A percentile compares a stretch with the other conserved stretches of the same genome.
Evolutionary conservation across 495 filamentous ascomycete species (phyloP).

Genomic region (Penicillium canariense): DNA sequence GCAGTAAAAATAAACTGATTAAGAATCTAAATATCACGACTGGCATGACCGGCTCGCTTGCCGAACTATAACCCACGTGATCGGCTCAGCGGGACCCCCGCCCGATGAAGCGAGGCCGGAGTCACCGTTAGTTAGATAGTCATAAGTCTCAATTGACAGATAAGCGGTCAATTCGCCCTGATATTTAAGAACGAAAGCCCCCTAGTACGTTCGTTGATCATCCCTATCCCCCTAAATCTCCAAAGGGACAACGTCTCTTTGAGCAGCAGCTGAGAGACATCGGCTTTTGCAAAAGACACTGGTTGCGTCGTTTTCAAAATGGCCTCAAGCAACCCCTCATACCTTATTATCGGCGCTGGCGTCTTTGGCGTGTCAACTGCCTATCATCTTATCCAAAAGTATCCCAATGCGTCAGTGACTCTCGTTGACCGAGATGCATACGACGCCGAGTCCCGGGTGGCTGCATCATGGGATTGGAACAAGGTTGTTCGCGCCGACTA

Average conservation of each 20-base stretch:
- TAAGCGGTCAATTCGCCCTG: slow-evolving; percentile 5
- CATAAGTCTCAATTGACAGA: background rate
- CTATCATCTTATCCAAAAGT: slow-evolving; percentile 52
- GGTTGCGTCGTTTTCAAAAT: slow-evolving; percentile 7
- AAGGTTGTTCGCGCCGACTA: slow-evolving; percentile 69
- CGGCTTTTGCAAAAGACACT: background rate
- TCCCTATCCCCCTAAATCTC: background rate
- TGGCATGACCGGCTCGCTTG: background rate
- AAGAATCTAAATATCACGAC: too few relatives aligned
- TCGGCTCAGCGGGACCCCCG: slow-evolving; percentile 14
- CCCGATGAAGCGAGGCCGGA: slow-evolving; percentile 3
- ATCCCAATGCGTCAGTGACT: slow-evolving; percentile 50
- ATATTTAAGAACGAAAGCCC: background rate
- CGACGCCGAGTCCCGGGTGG: slow-evolving; percentile 38
- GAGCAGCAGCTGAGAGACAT: background rate
- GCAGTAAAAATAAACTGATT: too few relatives aligned
- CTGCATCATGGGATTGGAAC: slow-evolving; percentile 66
- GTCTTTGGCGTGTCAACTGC: slow-evolving; percentile 67
- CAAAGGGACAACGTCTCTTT: background rate
- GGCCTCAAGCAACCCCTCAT: slow-evolving; percentile 34
- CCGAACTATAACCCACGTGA: slow-evolving; percentile 16
- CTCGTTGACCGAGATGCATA: slow-evolving; percentile 57
- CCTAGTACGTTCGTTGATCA: background rate
- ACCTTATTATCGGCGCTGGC: slow-evolving; percentile 62
- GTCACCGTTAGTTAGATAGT: background rate